Conservation (phyloP, 129 eudicot genomes). For the Arctium minus region DNA sequence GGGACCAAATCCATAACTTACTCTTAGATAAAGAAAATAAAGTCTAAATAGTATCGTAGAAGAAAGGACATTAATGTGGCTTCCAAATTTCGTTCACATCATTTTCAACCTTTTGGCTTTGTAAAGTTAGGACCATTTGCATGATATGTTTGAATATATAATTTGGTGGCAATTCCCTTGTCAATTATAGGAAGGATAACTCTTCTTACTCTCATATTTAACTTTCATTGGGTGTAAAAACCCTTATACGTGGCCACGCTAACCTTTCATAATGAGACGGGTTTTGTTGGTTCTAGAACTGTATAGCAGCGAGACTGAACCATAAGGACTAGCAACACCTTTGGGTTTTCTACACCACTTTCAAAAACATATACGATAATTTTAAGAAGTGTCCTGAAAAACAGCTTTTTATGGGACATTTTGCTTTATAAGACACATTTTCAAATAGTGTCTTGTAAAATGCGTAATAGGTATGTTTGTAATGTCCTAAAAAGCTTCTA, state of each 20-base stretch:
- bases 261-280: not conserved
- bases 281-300: not conserved
- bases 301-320: not conserved
- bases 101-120: not conserved
- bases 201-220: not conserved
- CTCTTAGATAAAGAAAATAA: not conserved
- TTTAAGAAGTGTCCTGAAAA: no score
- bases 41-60: not conserved
- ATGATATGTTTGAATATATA: not conserved
- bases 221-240: not conserved
- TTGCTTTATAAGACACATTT: no score
- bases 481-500: no score
- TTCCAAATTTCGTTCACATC: not conserved
- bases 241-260: no score
- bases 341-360: not conserved
- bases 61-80: not conserved
- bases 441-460: no score
- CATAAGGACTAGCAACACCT: not conserved
- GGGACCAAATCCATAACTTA: not conserved
- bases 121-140: not conserved
- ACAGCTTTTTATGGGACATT: no score
- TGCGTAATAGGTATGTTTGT: no score
- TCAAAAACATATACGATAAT: not conserved
- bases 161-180: not conserved
- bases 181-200: no score